These are phyloP conservation scores for Nakaseomyces glabratus DNA, from an alignment of 1,139 yeast genomes.

Conservation along the genomic window DNA sequence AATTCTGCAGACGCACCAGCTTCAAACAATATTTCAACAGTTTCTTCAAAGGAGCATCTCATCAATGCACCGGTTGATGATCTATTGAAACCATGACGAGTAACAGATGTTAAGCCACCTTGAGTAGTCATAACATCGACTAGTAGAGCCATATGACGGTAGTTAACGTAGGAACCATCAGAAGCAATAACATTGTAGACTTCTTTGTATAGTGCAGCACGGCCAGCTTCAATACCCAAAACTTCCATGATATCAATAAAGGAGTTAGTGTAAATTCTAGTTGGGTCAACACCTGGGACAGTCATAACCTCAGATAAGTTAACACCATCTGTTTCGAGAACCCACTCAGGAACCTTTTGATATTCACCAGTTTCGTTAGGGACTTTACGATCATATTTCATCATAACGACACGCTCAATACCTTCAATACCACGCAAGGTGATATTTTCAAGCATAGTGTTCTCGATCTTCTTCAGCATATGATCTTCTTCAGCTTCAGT, in stretches of 20 bases:
- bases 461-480: conserved; percentile 88
- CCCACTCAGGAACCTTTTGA: conserved; percentile 91
- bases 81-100: conserved; percentile 99
- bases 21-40: conserved; percentile 92
- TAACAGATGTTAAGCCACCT: conserved; percentile 97
- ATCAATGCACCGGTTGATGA: conserved; percentile 97
- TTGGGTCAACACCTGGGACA: conserved; percentile 87
- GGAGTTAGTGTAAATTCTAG: conserved; percentile 87
- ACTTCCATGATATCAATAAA: conserved; percentile 93
- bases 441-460: conserved; percentile 91
- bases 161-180: conserved; percentile 98
- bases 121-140: conserved; percentile 99
- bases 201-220: conserved; percentile 88
- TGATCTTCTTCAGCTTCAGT: conserved; percentile 96
- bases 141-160: conserved; percentile 94
- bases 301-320: conserved; percentile 92
- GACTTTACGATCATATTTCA: conserved; percentile 77
- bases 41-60: conserved; percentile 99
- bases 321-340: conserved; percentile 96
- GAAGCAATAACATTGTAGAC: conserved; percentile 95
- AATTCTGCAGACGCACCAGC: conserved; percentile 98
- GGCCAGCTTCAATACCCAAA: conserved; percentile 96
- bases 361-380: conserved; percentile 83
- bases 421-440: conserved; percentile 95
- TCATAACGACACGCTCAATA: conserved; percentile 71